Percentiles rank a stretch among this genome's conserved stretches.
These are phyloP conservation scores for Aspergillus leporis DNA, from an alignment of 495 filamentous ascomycete species.

Conservation along the genomic window DNA sequence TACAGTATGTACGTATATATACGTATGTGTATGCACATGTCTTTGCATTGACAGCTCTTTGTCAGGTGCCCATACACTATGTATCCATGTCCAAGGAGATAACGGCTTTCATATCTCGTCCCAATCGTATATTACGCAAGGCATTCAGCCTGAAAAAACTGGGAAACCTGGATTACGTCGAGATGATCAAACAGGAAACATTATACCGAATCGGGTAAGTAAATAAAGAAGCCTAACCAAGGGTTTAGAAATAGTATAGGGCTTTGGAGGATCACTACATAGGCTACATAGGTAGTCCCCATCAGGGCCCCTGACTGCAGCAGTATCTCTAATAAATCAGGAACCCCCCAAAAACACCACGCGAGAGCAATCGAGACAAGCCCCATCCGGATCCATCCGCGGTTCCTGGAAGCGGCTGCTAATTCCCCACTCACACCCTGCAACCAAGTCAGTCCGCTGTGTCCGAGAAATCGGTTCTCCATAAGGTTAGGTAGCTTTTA, in stretches of 20 bases:
- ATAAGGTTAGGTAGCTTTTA: slow-evolving; percentile 15
- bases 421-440: slow-evolving; percentile 21
- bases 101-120: not conserved
- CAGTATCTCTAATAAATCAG: not conserved
- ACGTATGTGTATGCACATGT: no score
- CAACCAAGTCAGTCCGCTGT: slow-evolving; percentile 17
- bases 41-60: not conserved
- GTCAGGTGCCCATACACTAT: not conserved
- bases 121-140: not conserved
- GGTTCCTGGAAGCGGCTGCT: slow-evolving; percentile 20
- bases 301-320: slow-evolving; percentile 17
- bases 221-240: not conserved
- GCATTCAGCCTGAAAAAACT: slow-evolving; percentile 13
- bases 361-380: slow-evolving; percentile 25
- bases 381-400: slow-evolving; percentile 28
- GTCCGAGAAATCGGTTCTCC: slow-evolving; percentile 23
- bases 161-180: slow-evolving; percentile 8
- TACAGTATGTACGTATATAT: slow-evolving; percentile 6
- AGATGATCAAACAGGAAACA: not conserved
- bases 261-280: not conserved
- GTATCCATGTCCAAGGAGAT: not conserved
- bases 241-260: slow-evolving; percentile 6
- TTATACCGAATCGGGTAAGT: not conserved
- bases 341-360: slow-evolving; percentile 14
- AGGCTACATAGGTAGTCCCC: not conserved